These are phyloP conservation scores for Albugo candida DNA, from an alignment of 352 stramenopile genomes.

Conservation along the genomic window DNA sequence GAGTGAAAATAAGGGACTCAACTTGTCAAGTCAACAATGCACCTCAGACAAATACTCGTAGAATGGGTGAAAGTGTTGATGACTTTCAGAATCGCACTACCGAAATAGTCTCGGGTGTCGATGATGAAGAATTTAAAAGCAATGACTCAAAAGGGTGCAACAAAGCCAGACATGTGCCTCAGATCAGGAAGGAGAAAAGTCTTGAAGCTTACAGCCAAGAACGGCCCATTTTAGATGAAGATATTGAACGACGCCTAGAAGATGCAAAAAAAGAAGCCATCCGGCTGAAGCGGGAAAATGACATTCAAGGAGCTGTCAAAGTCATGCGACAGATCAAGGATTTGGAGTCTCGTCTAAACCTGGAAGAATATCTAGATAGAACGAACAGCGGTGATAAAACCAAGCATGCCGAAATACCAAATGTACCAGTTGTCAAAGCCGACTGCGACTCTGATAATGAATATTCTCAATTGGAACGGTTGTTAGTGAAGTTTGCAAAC, in stretches of 20 bases:
- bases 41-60: too few species aligned
- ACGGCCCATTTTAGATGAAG: conserved; percentile 5
- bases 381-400: background rate
- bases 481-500: conserved; percentile 51
- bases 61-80: too few species aligned
- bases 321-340: conserved; percentile 51
- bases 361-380: conserved; percentile 17
- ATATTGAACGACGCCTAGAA: conserved; percentile 24
- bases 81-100: too few species aligned
- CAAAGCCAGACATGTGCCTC: too few species aligned
- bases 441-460: too few species aligned
- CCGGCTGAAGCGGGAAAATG: conserved; percentile 28
- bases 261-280: conserved; percentile 22
- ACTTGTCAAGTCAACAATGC: too few species aligned
- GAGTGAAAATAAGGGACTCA: too few species aligned
- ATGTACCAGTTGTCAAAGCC: too few species aligned
- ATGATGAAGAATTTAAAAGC: too few species aligned
- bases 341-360: conserved; percentile 33
- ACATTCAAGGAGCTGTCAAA: conserved; percentile 34
- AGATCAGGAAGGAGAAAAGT: background rate
- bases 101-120: too few species aligned
- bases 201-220: conserved; percentile 5
- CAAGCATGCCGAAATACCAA: background rate
- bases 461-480: conserved; percentile 37
- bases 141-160: too few species aligned